Conservation (phyloP, 257 asterid genomes). For the Gynochthodes officinalis region DNA sequence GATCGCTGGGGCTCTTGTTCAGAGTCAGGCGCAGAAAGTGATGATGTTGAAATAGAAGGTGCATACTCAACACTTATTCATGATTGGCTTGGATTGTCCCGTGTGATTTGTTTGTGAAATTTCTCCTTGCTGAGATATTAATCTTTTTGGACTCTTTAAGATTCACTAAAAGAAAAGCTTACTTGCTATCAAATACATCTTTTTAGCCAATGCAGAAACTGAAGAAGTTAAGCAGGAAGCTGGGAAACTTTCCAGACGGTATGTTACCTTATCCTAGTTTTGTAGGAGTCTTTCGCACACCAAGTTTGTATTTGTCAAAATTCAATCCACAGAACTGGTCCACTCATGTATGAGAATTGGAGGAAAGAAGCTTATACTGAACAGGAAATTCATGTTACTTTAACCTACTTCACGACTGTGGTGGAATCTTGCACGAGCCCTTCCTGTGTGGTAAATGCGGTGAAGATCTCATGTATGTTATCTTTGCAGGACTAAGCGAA, state of each 20-base stretch:
- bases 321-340: not conserved
- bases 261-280: slow-evolving; percentile 20
- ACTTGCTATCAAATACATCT: slow-evolving; percentile 6
- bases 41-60: slow-evolving; percentile 55
- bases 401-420: not conserved
- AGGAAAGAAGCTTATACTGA: not conserved
- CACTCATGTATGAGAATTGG: not conserved
- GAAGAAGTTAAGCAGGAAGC: slow-evolving; percentile 49
- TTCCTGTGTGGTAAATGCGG: not conserved
- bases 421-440: not conserved
- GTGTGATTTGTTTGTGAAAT: not conserved
- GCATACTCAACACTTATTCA: not conserved
- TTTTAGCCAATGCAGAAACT: slow-evolving; percentile 34
- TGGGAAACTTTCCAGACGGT: slow-evolving; percentile 64
- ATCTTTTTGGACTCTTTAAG: not conserved
- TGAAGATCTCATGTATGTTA: not conserved
- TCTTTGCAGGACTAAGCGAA: slow-evolving; percentile 67
- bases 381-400: not conserved
- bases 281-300: not conserved
- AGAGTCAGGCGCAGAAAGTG: slow-evolving; percentile 54
- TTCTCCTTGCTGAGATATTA: not conserved
- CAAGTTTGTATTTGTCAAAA: slow-evolving; percentile 1
- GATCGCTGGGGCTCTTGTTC: slow-evolving; percentile 79
- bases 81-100: not conserved
- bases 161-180: not conserved